phyloP scores from a whole-genome alignment of 305 asterid genomes.

The Caryopteris hybrid region DNA sequence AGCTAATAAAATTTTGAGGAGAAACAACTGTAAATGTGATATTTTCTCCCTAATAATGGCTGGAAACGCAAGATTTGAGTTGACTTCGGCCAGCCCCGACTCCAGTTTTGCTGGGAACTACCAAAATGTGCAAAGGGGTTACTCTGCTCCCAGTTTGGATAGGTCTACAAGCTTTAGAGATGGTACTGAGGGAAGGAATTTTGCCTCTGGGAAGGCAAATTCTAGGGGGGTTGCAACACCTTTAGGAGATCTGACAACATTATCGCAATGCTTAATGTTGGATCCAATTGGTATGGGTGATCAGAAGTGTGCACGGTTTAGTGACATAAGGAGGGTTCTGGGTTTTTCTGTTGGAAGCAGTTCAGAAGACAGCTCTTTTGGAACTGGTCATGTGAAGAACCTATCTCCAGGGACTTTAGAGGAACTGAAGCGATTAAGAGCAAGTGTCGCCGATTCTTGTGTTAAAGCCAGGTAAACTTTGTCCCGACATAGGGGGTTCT shows the following conservation, averaged over 20 bases:
- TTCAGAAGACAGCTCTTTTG: constrained; percentile 62
- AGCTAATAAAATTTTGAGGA: constrained; percentile 18
- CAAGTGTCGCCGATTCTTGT: constrained; percentile 51
- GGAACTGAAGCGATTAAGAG: constrained; percentile 61
- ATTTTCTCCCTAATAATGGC: constrained; percentile 49
- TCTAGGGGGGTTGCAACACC: constrained; percentile 50
- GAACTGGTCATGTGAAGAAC: constrained; percentile 57
- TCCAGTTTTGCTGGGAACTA: constrained; percentile 58
- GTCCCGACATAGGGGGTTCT: constrained; percentile 12
- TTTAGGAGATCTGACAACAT: constrained; percentile 48
- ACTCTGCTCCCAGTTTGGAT: constrained; percentile 55
- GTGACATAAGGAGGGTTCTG: constrained; percentile 65
- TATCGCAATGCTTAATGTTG: constrained; percentile 53
- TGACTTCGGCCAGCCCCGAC: constrained; percentile 66
- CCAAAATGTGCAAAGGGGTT: constrained; percentile 61
- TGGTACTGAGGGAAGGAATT: constrained; percentile 48
- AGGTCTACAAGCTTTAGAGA: constrained; percentile 81
- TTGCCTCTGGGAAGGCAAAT: constrained; percentile 62
- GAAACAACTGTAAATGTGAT: constrained; percentile 34
- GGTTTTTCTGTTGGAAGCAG: constrained; percentile 49
- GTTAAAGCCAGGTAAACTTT: constrained; percentile 60
- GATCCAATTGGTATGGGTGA: constrained; percentile 62
- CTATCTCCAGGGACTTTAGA: constrained; percentile 52
- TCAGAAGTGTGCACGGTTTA: constrained; percentile 35
- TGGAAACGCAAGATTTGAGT: constrained; percentile 64